Evolutionary conservation across 1,139 yeast species (phyloP).

Genomic region (Lodderomyces orthopsilosis): DNA sequence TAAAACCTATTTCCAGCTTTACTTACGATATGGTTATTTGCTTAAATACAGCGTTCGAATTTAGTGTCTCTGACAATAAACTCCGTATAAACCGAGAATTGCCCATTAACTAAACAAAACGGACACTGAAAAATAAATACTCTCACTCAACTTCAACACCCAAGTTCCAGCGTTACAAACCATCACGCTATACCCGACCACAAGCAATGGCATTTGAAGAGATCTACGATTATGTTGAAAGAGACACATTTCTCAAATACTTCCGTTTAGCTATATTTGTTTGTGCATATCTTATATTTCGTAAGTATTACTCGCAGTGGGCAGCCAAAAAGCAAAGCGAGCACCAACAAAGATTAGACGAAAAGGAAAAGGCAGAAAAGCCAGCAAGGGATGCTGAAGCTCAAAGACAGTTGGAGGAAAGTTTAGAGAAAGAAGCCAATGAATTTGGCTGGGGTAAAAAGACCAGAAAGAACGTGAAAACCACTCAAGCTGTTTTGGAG

Average conservation of each 20-base stretch:
- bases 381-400: slow-evolving; percentile 34
- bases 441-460: slow-evolving; percentile 78
- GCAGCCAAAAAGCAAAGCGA: slow-evolving; percentile 52
- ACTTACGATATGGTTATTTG: no score
- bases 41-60: no score
- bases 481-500: slow-evolving; percentile 53
- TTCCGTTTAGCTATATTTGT: slow-evolving; percentile 36
- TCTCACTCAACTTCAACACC: background rate
- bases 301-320: slow-evolving; percentile 39
- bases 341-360: slow-evolving; percentile 49
- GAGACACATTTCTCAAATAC: slow-evolving; percentile 35
- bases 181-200: no score
- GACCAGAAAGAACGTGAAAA: slow-evolving; percentile 57
- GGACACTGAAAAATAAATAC: no score
- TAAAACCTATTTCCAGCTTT: no score
- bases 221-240: slow-evolving; percentile 36
- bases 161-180: no score
- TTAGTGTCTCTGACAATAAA: no score
- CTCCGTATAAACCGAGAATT: no score
- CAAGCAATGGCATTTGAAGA: slow-evolving; percentile 25
- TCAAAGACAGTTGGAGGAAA: slow-evolving; percentile 27
- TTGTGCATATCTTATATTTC: slow-evolving; percentile 35
- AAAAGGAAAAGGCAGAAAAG: slow-evolving; percentile 36
- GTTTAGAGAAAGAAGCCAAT: slow-evolving; percentile 39
- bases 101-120: no score